Evolutionary conservation across 2,329 filamentous ascomycete species (phyloP), one percentile per base, ranked within the genome.

Genomic region (Ophiostoma piceae): DNA sequence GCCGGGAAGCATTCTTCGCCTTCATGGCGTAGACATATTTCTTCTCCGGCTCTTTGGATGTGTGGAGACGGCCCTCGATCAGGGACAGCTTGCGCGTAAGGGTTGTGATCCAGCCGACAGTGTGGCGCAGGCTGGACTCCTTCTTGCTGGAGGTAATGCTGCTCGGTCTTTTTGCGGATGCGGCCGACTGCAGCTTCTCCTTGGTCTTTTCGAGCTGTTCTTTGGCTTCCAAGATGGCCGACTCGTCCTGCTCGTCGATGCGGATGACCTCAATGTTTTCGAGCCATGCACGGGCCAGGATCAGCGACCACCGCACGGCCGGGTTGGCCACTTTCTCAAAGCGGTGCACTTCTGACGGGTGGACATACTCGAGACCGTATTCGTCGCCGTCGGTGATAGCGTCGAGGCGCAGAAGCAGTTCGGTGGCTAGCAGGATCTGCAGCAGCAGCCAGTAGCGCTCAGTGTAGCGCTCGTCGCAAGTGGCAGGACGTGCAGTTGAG

Each of bases 361-460:
- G 83, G 69, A 87, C 82, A 65, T 79, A 80, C 67, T 83, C 81
- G 4, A 82, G 77, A 5, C 84, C 84, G 66, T 83, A 80, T 75
- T 88, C 85, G 70, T 87, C 84, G 35, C 86, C 84, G 70, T 86
- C 84, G 0, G 86, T 88, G 71, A 90, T 84, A 41, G 84, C 84
- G 74, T 90, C 88, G 7, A 90, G 79, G 19, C 88, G 82, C 47
- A 89, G 80, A 32, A 90, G 81, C n/a, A 90, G 82, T 77, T 90
- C 88, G 57, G 86, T 88, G 9, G 87, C 82, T 29, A 90, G 79
- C 22, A 90, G 77, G 68, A 90, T 86, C 76, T 90, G 88, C 71
- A 90, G 80, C 12, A 90, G 78, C 5, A 90, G 79, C 87, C 88
- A 90, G 74, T 89, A 89, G 71, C 86, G 85, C 77, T 90, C 87